Evolutionary conservation across 306 rosid genomes (phyloP), one percentile per base, ranked within the genome.

Genomic region (Glycine latifolia): DNA sequence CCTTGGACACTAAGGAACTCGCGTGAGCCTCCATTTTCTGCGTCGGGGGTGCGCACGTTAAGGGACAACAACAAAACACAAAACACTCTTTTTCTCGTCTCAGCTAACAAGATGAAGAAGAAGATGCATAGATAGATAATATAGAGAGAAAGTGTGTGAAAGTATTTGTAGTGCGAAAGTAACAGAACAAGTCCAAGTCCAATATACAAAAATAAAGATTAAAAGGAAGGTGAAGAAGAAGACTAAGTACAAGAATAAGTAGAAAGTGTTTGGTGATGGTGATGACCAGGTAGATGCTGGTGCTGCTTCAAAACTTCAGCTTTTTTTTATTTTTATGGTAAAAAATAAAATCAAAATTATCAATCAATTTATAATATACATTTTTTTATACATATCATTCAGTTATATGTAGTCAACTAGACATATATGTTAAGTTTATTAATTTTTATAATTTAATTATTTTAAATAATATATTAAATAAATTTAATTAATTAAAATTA

Each of bases 1-100:
- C 97, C 89, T 95, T 95, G 60, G 97, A 93, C 39, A 92, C 97
- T 54, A 95, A 91, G 71, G 98, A 89, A 55, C 80, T 14, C 3
- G 17, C 48, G 14, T 73, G 91, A 47, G 86, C 41, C 78, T 93
- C 97, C 99, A 95, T 95, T 79, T 63, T n/a, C 60, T 65, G 62
- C 26, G 53, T 67, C 7, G 10, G 41, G 4, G 44, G 79, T 54
- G 67, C 72, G 72, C 69, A 65, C 75, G 52, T 46, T 54, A 81
- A 65, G 15, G 41, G 49, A 6, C 65, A 16, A 46, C 15, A 61
- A 61, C 43, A 4, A 10, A 33, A 17, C 67, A 15, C 67, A 10
- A 2, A 43, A 7, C 47, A 43, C 7, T 48, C 35, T 69, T 37
- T 70, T 14, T 39, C 44, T 37, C 26, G 17, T 58, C 77, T 70